Conservation (phyloP, 257 asterid genomes). For the Plectranthus barbatus region DNA sequence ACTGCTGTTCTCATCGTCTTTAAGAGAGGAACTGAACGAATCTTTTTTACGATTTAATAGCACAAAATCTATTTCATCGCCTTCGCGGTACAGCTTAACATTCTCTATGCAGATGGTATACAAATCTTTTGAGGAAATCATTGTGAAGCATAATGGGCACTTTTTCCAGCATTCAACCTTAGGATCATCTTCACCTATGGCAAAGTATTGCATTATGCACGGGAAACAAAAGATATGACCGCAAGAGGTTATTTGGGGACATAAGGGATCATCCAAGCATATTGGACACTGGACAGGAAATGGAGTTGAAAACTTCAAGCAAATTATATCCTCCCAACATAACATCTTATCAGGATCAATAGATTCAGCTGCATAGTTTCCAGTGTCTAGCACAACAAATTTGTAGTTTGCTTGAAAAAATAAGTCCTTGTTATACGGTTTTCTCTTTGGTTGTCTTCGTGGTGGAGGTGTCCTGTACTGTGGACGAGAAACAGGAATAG, state of each 20-base stretch:
- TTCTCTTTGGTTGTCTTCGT: conserved; percentile 54
- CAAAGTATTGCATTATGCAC: conserved; percentile 73
- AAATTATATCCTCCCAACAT: conserved; percentile 82
- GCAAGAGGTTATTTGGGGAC: conserved; percentile 93
- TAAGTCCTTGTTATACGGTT: conserved; percentile 85
- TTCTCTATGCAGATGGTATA: conserved; percentile 57
- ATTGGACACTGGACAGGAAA: conserved; percentile 80
- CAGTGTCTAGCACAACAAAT: conserved; percentile 80
- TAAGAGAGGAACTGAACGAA: conserved; percentile 53
- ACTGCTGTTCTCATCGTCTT: conserved; percentile 30
- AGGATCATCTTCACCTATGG: conserved; percentile 43
- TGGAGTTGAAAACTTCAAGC: conserved; percentile 73
- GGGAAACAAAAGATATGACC: conserved; percentile 98
- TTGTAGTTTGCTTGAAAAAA: conserved; percentile 94
- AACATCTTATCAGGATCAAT: conserved; percentile 88
- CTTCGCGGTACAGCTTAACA: conserved; percentile 54
- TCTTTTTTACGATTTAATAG: conserved; percentile 71
- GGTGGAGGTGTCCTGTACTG: conserved; percentile 55
- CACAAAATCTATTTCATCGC: conserved; percentile 57
- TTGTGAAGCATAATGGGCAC: conserved; percentile 85
- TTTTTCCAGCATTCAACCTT: conserved; percentile 62
- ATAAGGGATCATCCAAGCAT: conserved; percentile 79
- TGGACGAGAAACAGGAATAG: conserved; percentile 59
- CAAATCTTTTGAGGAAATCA: conserved; percentile 80
- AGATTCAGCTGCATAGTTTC: conserved; percentile 46